phyloP scores from a whole-genome alignment of 495 filamentous ascomycete species.

The Polyplosphaeria fusca region DNA sequence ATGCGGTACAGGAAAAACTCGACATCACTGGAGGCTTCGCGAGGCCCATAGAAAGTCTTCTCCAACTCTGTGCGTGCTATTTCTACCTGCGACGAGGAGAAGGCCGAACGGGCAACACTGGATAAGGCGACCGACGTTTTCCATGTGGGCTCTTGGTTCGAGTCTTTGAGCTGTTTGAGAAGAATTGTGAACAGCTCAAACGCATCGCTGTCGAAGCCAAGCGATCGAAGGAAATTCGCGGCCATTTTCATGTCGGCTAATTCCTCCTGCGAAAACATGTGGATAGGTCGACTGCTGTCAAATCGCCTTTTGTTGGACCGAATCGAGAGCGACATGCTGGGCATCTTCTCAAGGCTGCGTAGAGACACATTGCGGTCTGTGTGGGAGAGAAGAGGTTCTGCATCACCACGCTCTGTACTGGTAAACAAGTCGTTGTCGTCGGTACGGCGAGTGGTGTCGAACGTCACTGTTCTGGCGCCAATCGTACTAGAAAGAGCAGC shows the following conservation, averaged over 20 bases:
- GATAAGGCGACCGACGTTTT: conserved; percentile 12
- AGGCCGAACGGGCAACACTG: conserved; percentile 8
- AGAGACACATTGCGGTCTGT: not conserved
- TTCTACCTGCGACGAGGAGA: conserved; percentile 9
- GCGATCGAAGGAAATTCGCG: conserved; percentile 11
- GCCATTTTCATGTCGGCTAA: conserved; percentile 23
- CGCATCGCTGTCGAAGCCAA: conserved; percentile 22
- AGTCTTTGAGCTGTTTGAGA: conserved; percentile 11
- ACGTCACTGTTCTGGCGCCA: not conserved
- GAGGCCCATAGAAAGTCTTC: conserved; percentile 8
- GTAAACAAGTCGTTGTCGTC: conserved; percentile 13
- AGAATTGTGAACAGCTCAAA: conserved; percentile 19
- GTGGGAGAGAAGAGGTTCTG: conserved; percentile 2
- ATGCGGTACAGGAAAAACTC: conserved; percentile 24
- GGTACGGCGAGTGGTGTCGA: not conserved
- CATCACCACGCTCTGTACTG: not conserved
- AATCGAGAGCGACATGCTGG: not conserved
- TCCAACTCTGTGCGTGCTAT: conserved; percentile 12
- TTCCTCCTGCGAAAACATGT: conserved; percentile 19
- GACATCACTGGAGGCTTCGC: conserved; percentile 7
- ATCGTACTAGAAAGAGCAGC: not conserved
- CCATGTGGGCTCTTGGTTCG: not conserved
- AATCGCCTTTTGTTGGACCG: conserved; percentile 1
- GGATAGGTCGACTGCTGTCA: conserved; percentile 17
- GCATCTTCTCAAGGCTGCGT: not conserved